phyloP scores from a whole-genome alignment of 257 asterid genomes.

The Jacaranda mimosifolia region DNA sequence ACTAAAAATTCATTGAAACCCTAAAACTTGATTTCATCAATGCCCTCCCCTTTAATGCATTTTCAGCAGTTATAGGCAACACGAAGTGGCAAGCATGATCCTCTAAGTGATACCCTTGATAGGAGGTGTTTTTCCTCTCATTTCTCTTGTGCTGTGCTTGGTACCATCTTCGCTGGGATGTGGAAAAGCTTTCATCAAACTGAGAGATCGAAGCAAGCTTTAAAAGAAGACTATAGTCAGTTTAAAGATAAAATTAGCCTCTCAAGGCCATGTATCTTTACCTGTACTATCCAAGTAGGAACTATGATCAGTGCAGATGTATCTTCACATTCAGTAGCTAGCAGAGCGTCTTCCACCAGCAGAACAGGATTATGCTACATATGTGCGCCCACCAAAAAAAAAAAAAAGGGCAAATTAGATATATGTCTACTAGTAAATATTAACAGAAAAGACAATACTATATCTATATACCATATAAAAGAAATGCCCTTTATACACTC shows the following conservation, averaged over 20 bases:
- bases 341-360: background rate
- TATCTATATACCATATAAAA: background rate
- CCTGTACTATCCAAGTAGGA: conserved; percentile 10
- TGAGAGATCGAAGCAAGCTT: conserved; percentile 9
- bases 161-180: no score
- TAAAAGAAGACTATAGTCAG: background rate
- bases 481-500: no score
- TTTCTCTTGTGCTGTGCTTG: background rate
- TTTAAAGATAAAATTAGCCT: conserved; percentile 23
- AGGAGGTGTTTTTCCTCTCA: background rate
- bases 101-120: no score
- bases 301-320: background rate
- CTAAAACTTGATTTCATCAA: no score
- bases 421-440: background rate
- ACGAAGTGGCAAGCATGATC: background rate
- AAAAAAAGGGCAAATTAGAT: background rate
- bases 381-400: background rate
- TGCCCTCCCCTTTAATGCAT: background rate
- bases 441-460: background rate
- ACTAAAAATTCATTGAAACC: no score
- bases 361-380: background rate
- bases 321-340: background rate
- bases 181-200: background rate
- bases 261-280: background rate
- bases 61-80: background rate